Conservation (phyloP, 352 stramenopile species). For the Globisporangium polare region DNA sequence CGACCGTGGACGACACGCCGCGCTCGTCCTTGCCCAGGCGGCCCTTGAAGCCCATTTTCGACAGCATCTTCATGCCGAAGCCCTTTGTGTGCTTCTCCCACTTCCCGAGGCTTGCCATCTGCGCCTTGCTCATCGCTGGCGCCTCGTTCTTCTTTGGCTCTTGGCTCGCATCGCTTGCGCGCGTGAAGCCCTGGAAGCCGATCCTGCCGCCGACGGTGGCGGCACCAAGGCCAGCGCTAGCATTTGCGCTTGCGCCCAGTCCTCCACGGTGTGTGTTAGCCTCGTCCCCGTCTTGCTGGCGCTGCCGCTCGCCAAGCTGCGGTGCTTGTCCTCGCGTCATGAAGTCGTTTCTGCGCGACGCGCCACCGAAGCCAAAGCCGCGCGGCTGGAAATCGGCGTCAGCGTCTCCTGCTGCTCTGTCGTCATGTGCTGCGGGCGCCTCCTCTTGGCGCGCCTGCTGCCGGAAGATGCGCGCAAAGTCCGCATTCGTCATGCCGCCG, state of each 20-base stretch:
- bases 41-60: constrained; percentile 95
- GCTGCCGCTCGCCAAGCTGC: neutral
- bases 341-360: constrained; percentile 8
- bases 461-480: constrained; percentile 79
- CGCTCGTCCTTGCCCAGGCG: constrained; percentile 91
- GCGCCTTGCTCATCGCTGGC: constrained; percentile 10
- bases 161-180: neutral
- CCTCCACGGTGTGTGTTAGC: neutral
- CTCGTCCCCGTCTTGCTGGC: neutral
- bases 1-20: constrained; percentile 90
- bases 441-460: constrained; percentile 26
- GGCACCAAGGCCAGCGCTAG: neutral
- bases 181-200: constrained; percentile 3
- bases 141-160: constrained; percentile 17
- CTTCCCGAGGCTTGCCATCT: constrained; percentile 9
- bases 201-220: neutral
- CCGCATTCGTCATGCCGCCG: constrained; percentile 54
- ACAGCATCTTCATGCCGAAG: constrained; percentile 94
- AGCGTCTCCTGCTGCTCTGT: constrained; percentile 1
- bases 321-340: neutral
- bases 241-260: neutral
- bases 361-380: constrained; percentile 1
- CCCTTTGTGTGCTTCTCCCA: constrained; percentile 98
- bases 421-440: neutral
- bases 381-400: constrained; percentile 9